phyloP scores from a whole-genome alignment of 768 basidiomycete genomes.

The Kwoniella botswanensis region DNA sequence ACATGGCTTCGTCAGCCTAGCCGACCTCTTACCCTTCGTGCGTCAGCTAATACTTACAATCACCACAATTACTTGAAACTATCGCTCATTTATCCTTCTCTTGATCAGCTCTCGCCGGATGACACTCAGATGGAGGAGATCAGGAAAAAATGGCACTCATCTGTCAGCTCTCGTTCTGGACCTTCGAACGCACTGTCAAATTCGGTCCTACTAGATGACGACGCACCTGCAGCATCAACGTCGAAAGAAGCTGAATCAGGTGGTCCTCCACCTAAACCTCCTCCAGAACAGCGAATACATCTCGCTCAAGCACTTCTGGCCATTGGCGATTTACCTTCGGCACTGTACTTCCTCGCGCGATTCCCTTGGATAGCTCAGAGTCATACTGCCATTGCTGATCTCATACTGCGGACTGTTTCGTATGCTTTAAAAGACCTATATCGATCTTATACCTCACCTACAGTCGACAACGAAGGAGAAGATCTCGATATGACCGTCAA shows the following conservation, averaged over 20 bases:
- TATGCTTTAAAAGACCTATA: conserved; percentile 74
- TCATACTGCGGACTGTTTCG: conserved; percentile 76
- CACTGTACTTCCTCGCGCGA: conserved; percentile 76
- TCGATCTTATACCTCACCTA: conserved; percentile 27
- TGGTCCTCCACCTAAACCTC: conserved; percentile 57
- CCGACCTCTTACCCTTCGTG: conserved; percentile 93
- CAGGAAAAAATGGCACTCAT: conserved; percentile 67
- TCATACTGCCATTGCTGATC: conserved; percentile 80
- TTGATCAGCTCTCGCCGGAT: conserved; percentile 68
- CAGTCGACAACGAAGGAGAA: conserved; percentile 3
- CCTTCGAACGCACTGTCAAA: conserved; percentile 45
- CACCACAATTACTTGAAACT: neutral
- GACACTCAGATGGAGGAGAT: conserved; percentile 77
- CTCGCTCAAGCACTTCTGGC: conserved; percentile 80
- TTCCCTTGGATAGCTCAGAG: conserved; percentile 85
- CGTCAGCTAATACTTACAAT: conserved; percentile 15
- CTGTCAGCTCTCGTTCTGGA: conserved; percentile 36
- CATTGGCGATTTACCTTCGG: conserved; percentile 79
- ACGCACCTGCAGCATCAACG: conserved; percentile 60
- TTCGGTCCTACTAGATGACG: conserved; percentile 62
- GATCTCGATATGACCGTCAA: conserved; percentile 25
- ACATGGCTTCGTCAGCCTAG: conserved; percentile 81
- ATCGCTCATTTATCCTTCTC: conserved; percentile 3
- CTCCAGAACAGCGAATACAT: conserved; percentile 73
- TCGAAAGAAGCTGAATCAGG: conserved; percentile 59